A percentile compares a stretch with the other conserved stretches of the same genome.
phyloP scores from a whole-genome alignment of 1,284 basidiomycete species.

The Puccinia brachypodii region DNA sequence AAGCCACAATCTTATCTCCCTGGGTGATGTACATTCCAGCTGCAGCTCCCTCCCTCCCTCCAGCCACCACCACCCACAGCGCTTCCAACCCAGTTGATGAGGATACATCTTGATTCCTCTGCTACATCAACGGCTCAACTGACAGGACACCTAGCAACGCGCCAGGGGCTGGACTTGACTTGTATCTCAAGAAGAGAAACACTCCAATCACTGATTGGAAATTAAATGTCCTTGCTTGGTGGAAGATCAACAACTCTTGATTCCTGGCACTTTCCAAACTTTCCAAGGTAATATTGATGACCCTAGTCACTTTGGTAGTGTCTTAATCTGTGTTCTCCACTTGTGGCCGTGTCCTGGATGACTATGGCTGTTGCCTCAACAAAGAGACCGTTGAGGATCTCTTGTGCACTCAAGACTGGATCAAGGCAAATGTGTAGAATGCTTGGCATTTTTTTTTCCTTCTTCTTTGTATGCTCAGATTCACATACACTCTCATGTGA shows the following conservation, averaged over 20 bases:
- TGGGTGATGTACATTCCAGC: background rate
- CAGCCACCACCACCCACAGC: background rate
- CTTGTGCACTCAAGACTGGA: background rate
- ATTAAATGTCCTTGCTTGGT: background rate
- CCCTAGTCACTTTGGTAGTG: background rate
- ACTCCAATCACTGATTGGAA: background rate
- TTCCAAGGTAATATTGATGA: background rate
- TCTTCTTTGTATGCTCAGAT: no score
- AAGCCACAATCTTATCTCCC: background rate
- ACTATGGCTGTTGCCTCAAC: background rate
- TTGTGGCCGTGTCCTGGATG: background rate
- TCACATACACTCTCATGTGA: no score
- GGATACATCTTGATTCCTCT: no score
- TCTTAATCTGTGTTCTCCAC: background rate
- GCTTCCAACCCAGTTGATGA: background rate
- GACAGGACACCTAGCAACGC: no score
- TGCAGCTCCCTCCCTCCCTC: no score
- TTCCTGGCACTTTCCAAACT: background rate
- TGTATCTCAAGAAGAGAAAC: background rate
- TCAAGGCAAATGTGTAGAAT: background rate
- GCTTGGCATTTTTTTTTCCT: background rate
- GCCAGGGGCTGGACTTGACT: background rate
- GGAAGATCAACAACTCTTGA: background rate
- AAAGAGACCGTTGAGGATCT: background rate
- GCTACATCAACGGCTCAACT: no score